Base-by-base conservation (phyloP, 305 asterid genomes). In the Fraxinus dipetala region DNA sequence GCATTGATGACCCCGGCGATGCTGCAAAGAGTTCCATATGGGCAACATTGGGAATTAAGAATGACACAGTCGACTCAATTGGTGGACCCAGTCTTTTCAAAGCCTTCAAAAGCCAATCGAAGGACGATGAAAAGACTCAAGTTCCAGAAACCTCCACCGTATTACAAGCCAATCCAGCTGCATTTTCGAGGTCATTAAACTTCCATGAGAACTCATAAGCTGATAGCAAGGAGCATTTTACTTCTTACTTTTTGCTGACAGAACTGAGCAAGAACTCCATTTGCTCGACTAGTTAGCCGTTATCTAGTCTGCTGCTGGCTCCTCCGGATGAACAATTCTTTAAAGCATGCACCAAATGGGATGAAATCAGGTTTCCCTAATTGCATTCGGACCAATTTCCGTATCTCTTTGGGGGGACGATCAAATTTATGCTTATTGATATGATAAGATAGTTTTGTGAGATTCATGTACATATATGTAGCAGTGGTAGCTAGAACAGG, bases 131-230 rank as follows among this genome's bases (percentile, higher is more conserved):
- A 38, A 91, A 84, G 87, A 34, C 78, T 1, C 87, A 36, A 65
- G 89, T 81, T 61, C 78, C 85, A 35, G 92, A 87, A 84, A 77
- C 90, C 65, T 89, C 92, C 0, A 59, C 94, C 0, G 92, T 94
- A 9, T 88, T 96, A 59, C 97, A 90, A 82, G 98, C 98, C 73
- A 94, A 94, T 86, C 98, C 98, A 13, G 98, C 98, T 9, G 98
- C 98, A 35, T 40, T 93, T 77, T 93, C 99, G 14, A 88, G 98
- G 87, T 92, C 97, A 6, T 67, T 92, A 54, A 90, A 82, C 88
- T 96, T 94, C 89, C 95, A 88, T 1, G 98, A 96, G 90, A 89
- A 84, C 85, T 88, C 96, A 5, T 93, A 82, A 86, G 82, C 20
- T 26, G 65, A 32, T 26, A 54, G 54, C 32, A 40, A 36, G 30